Conservation (phyloP, 371 early-diverging fungal species). For the Mortierella sp. region DNA sequence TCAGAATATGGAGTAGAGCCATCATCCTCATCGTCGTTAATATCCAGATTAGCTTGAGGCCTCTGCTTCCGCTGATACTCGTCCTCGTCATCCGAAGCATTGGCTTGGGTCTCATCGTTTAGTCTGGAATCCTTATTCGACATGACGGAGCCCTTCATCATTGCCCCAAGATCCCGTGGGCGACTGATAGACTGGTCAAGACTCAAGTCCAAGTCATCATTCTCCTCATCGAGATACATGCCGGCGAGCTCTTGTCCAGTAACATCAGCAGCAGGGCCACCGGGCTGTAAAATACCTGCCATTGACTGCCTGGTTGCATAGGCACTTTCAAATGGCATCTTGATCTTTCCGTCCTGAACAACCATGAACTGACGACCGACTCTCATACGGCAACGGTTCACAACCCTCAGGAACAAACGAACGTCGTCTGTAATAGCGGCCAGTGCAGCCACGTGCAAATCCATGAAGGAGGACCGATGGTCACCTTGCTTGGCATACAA, state of each 20-base stretch:
- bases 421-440: conserved; percentile 77
- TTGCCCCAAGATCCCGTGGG: conserved; percentile 35
- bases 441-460: conserved; percentile 72
- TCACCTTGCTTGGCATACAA: conserved; percentile 72
- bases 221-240: conserved; percentile 57
- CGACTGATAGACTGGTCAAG: conserved; percentile 50
- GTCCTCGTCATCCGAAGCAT: conserved; percentile 36
- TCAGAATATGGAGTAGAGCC: background rate
- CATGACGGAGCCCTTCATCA: conserved; percentile 41
- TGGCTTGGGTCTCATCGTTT: conserved; percentile 3
- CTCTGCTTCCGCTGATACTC: conserved; percentile 24
- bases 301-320: conserved; percentile 51
- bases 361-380: conserved; percentile 60
- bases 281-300: conserved; percentile 55
- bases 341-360: conserved; percentile 55
- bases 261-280: conserved; percentile 52
- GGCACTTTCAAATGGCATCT: conserved; percentile 55
- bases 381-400: conserved; percentile 75
- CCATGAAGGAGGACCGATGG: conserved; percentile 74
- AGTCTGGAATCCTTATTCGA: conserved; percentile 9
- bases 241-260: conserved; percentile 55
- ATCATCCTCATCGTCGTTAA: conserved; percentile 13
- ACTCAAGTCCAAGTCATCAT: conserved; percentile 48
- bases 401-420: conserved; percentile 68
- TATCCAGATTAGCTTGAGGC: background rate